Base-by-base conservation (phyloP, 1,284 basidiomycete genomes). In the Phlebopus sp. region DNA sequence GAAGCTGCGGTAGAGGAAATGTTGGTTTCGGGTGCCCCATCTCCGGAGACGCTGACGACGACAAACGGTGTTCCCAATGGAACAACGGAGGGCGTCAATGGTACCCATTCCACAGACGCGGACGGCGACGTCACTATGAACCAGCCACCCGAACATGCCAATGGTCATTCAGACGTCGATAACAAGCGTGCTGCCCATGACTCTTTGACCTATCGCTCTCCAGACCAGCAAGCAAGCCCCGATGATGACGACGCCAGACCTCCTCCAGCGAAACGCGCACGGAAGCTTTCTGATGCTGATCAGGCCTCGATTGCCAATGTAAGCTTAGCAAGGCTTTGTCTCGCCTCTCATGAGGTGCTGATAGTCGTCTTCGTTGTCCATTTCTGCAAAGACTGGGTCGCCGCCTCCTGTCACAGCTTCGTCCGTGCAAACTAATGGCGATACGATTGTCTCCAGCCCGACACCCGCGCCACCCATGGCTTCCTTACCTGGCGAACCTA, bases 211-310 rank as follows among this genome's bases (percentile, higher is more conserved):
- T 52, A 38, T 44, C 72, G 72, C 35, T 66, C 54, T 2, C 53
- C 67, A 32, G 42, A 35, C 21, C 55, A 49, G 40, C 51, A 43
- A 34, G 29, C 41, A 0, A 58, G 60, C 32, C 51, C 54, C 44
- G 74, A 77, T 53, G 73, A 75, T 55, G 79, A 81, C 42, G 77
- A 79, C 56, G 73, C 77, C 55, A 72, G 76, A 54, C 84, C 81
- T 14, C 85, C 82, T 19, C 88, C 87, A 38, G 82, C 86, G 71
- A 85, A 78, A 76, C 79, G 79, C 54, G 73, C 78, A 17, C 65
- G 78, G 57, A 78, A 72, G 62, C 65, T 71, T 47, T 79, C 78
- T 40, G 76, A 79, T 55, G 75, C 77, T 44, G 77, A 79, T 60
- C 71, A 69, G 56, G 78, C 76, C 25, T 79, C 76, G 29, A 61